phyloP scores from a whole-genome alignment of 306 rosid species.

The Pterocarpus macrocarpus region DNA sequence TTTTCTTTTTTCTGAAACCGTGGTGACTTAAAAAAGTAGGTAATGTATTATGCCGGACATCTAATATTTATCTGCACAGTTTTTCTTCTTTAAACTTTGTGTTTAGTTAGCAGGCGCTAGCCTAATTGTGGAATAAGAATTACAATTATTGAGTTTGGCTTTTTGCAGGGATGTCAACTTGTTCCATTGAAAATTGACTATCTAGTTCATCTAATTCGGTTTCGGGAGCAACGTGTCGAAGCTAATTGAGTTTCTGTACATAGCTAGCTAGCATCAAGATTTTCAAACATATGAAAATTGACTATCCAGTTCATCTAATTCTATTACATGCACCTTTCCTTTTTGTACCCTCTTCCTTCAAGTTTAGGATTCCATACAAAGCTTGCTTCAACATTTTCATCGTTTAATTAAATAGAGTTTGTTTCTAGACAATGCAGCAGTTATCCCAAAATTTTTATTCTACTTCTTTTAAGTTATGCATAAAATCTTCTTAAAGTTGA shows the following conservation, averaged over 20 bases:
- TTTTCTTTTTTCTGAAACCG: neutral
- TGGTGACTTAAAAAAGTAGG: neutral
- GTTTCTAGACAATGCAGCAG: slow-evolving; percentile 26
- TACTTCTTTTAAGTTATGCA: too few species aligned
- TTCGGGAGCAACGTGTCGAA: slow-evolving; percentile 35
- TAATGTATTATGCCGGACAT: neutral
- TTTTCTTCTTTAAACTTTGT: neutral
- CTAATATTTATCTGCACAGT: neutral
- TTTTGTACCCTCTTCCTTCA: too few species aligned
- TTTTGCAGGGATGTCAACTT: slow-evolving; percentile 43
- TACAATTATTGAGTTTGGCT: neutral
- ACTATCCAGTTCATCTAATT: neutral
- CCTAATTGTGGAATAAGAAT: neutral
- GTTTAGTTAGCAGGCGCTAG: neutral
- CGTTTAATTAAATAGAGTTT: slow-evolving; percentile 25
- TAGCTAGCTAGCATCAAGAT: neutral
- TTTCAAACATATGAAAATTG: slow-evolving; percentile 15
- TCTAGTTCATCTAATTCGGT: slow-evolving; percentile 3
- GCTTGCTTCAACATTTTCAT: slow-evolving; percentile 18
- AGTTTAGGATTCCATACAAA: slow-evolving; percentile 6
- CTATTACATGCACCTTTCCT: too few species aligned
- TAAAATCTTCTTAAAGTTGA: too few species aligned
- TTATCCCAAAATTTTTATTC: too few species aligned
- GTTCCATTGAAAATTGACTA: slow-evolving; percentile 1
- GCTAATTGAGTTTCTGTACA: slow-evolving; percentile 28